phyloP scores from a whole-genome alignment of 1,284 basidiomycete species.

The Cutaneotrichosporon cyanovorans region DNA sequence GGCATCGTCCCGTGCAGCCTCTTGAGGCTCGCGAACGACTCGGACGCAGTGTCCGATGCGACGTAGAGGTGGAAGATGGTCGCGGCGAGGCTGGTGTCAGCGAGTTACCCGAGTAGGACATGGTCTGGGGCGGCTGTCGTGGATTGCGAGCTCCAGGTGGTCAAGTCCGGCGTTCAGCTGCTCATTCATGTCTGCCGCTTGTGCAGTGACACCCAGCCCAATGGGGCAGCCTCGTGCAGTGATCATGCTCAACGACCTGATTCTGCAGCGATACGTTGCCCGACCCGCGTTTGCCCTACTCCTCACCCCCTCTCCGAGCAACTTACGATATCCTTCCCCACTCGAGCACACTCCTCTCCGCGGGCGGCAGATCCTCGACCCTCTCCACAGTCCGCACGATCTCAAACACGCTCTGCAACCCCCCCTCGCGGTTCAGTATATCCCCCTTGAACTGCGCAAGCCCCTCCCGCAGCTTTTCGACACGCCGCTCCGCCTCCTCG shows the following conservation, averaged over 20 bases:
- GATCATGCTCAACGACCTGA: too few relatives aligned
- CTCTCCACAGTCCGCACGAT: slow-evolving; percentile 75
- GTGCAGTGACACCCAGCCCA: too few relatives aligned
- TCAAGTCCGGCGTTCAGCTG: too few relatives aligned
- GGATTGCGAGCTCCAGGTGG: too few relatives aligned
- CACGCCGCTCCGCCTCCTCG: slow-evolving; percentile 74
- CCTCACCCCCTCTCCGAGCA: neutral
- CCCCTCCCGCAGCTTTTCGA: slow-evolving; percentile 77
- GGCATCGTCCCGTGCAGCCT: slow-evolving; percentile 94
- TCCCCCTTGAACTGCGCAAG: slow-evolving; percentile 86
- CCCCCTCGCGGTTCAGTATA: slow-evolving; percentile 79
- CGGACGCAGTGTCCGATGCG: slow-evolving; percentile 85
- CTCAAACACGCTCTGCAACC: slow-evolving; percentile 76
- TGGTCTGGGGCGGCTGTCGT: too few relatives aligned
- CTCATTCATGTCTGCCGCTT: too few relatives aligned
- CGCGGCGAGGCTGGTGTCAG: slow-evolving; percentile 63
- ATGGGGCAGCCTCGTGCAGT: too few relatives aligned
- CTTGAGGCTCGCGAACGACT: slow-evolving; percentile 79
- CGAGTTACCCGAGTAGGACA: neutral
- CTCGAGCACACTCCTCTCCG: slow-evolving; percentile 83
- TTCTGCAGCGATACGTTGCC: too few relatives aligned
- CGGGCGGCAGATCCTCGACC: slow-evolving; percentile 69
- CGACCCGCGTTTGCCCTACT: too few relatives aligned
- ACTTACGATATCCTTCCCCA: slow-evolving; percentile 92
- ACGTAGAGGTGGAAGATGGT: slow-evolving; percentile 93